phyloP scores from a whole-genome alignment of 768 basidiomycete genomes.

The Pleurotus tuber-regium region DNA sequence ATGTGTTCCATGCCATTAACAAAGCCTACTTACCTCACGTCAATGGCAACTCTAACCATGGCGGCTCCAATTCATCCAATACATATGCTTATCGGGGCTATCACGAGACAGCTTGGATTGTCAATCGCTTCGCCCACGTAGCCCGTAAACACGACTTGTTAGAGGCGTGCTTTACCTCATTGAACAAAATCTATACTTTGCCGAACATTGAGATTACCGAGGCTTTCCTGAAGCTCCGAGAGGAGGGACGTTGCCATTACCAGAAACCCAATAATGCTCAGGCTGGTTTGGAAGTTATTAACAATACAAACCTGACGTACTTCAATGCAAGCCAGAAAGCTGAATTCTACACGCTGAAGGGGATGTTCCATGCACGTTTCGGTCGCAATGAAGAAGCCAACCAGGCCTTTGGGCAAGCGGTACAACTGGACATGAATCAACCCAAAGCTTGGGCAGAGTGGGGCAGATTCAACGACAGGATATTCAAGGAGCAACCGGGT shows the following conservation, averaged over 20 bases:
- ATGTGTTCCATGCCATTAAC: constrained; percentile 97
- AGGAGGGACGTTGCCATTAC: constrained; percentile 98
- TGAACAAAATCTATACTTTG: constrained; percentile 97
- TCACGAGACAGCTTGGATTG: constrained; percentile 99
- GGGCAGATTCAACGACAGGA: constrained; percentile 90
- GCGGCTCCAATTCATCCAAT: constrained; percentile 56
- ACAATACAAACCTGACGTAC: constrained; percentile 98
- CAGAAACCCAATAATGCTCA: constrained; percentile 92
- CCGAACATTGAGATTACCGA: constrained; percentile 99
- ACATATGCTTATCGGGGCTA: constrained; percentile 94
- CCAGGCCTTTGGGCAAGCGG: constrained; percentile 88
- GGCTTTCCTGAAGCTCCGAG: constrained; percentile 96
- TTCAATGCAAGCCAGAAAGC: constrained; percentile 94
- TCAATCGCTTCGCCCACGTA: constrained; percentile 98
- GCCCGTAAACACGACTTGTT: constrained; percentile 95
- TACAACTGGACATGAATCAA: constrained; percentile 92
- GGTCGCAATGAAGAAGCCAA: constrained; percentile 88
- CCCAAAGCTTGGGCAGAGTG: constrained; percentile 99
- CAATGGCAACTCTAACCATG: constrained; percentile 47
- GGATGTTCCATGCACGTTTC: constrained; percentile 94
- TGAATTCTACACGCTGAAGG: constrained; percentile 97
- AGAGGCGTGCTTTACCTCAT: constrained; percentile 91
- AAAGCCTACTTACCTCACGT: constrained; percentile 94
- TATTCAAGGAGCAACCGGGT: constrained; percentile 83
- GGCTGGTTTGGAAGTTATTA: constrained; percentile 96